Base-by-base conservation (phyloP, 2,329 filamentous ascomycete genomes). In the Exophiala viscosa region DNA sequence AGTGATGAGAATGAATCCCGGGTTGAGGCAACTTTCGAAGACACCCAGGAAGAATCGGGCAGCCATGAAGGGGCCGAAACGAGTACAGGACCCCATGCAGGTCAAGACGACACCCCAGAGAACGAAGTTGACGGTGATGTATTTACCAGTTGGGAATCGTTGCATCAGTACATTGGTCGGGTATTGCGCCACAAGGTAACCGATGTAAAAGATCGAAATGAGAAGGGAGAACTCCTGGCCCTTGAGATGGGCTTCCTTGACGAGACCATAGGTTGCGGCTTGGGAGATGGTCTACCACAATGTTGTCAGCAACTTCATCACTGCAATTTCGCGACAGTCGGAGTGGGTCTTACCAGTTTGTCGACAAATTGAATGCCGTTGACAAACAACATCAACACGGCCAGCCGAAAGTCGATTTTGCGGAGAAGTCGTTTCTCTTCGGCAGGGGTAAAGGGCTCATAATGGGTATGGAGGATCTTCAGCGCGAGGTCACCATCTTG, bases 101-200 rank as follows among this genome's bases (percentile, higher is more conserved):
- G 50, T 50, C 13, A 56, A 46, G 11, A 49, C 28, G 34, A 56
- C 44, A 4, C 59, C 59, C 82, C 82, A 85, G 50, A 79, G 69
- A 5, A 76, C 66, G 35, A 85, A 77, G 55, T 84, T 85, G 45
- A 72, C 60, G 7, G 76, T 82, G 1, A 87, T 73, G 66, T 80
- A 84, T 62, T 84, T 85, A 7, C 76, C 79, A 1, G 80, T 76
- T 5, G 83, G 82, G 5, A 84, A 70, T 40, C 74, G 75, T 53
- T 86, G 82, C 13, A 87, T 74, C 15, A 85, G 73, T 57, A 78
- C 79, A 80, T 80, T 79, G 52, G 83, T 82, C 8, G 81, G 81
- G 2, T 84, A 68, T 64, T 84, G 82, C 28, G 80, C 81, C 54
- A 78, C 71, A 1, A 82, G 67, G 48, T 82, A 78, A 3, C 79